These are phyloP conservation scores for Sedum album DNA, from an alignment of 164 flowering plant species.

Conservation along the genomic window DNA sequence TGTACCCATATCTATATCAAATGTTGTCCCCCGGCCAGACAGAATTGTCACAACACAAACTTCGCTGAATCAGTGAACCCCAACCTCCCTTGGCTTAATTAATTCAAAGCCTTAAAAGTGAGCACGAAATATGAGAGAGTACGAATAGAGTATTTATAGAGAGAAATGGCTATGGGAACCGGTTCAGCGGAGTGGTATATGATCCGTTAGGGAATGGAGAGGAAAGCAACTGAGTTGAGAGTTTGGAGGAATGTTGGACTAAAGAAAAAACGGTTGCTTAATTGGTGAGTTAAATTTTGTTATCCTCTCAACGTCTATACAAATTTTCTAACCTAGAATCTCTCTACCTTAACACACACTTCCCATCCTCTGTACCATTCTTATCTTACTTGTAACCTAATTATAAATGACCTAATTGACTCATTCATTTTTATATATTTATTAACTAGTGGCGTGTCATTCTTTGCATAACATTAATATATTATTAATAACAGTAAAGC, in stretches of 20 bases:
- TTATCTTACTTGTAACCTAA: conserved; percentile 1
- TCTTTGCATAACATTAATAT: not conserved
- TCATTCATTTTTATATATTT: not conserved
- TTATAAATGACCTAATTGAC: conserved; percentile 6
- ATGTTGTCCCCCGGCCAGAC: too few relatives aligned
- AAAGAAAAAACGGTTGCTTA: conserved; percentile 29
- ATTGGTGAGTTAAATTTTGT: conserved; percentile 53
- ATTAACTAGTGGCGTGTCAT: not conserved
- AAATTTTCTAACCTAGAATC: conserved; percentile 69
- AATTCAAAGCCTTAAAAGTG: not conserved
- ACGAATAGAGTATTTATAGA: conserved; percentile 43
- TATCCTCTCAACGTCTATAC: conserved; percentile 61
- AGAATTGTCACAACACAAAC: too few relatives aligned
- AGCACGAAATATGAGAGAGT: conserved; percentile 16
- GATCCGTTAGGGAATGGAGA: not conserved
- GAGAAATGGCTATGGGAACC: conserved; percentile 14
- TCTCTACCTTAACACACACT: conserved; percentile 6
- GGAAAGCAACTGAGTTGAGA: conserved; percentile 3
- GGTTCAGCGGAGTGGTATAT: not conserved
- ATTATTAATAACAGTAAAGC: not conserved
- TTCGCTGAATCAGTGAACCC: too few relatives aligned
- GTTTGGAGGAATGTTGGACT: conserved; percentile 10
- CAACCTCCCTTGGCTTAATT: not conserved
- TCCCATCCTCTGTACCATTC: conserved; percentile 8
- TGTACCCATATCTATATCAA: conserved; percentile 31